phyloP scores from a whole-genome alignment of 306 rosid species.

The Nissolia schottii region DNA sequence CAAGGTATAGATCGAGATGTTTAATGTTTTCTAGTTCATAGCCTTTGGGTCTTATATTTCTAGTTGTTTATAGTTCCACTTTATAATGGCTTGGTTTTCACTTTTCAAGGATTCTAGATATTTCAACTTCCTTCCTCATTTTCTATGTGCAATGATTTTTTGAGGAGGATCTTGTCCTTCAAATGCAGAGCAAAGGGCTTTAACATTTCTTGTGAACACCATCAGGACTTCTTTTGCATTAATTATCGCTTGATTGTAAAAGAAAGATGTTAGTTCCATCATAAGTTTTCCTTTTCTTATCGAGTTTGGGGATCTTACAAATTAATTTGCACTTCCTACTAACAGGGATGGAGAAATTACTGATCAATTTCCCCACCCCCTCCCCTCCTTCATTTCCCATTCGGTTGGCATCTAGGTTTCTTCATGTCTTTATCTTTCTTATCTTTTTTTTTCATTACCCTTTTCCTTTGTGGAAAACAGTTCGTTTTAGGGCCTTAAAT shows the following conservation, averaged over 20 bases:
- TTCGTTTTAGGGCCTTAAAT: background rate
- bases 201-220: constrained; percentile 14
- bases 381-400: background rate
- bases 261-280: background rate
- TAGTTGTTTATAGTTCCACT: constrained; percentile 13
- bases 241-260: background rate
- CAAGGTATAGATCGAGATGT: constrained; percentile 51
- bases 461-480: background rate
- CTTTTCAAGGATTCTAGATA: constrained; percentile 5
- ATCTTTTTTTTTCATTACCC: background rate
- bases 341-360: constrained; percentile 2
- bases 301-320: constrained; percentile 4
- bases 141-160: constrained; percentile 5
- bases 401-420: background rate
- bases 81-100: background rate
- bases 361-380: background rate
- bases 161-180: constrained; percentile 3
- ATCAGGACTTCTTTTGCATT: background rate
- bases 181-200: background rate
- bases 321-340: background rate
- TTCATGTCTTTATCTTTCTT: too few species aligned
- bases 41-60: constrained; percentile 13
- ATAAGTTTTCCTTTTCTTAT: background rate
- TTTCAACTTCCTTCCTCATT: constrained; percentile 17
- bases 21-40: background rate